Base-by-base conservation (phyloP, 768 basidiomycete species). In the Holtermanniella nyarrowii region DNA sequence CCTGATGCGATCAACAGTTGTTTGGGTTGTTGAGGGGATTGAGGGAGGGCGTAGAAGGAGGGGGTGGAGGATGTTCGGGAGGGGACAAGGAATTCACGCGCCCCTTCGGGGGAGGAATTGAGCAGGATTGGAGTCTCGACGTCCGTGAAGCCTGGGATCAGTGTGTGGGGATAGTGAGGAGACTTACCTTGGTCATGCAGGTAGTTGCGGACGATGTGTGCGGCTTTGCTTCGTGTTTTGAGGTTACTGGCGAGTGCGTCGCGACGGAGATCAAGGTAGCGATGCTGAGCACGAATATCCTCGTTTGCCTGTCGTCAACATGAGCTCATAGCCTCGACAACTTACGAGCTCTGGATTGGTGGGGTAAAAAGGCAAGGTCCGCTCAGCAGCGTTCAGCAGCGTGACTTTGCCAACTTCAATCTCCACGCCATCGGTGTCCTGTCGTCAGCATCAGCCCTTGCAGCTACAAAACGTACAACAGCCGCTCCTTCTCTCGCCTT, bases 1-100 rank as follows among this genome's bases (percentile, higher is more conserved):
- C 90, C 91, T 7, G 90, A 93, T 56, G 84, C 83, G 21, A 95
- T 85, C 50, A 96, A 77, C 3, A 95, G 76, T 66, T 95, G 91
- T 70, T 95, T 96, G 2, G 89, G 88, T 71, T 93, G 90, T 68
- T 96, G 91, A 2, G 91, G 91, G 0, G 90, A 95, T 72, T 95
- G 91, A 11, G 87, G 82, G 45, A 95, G 78, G 0, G 91, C 87
- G 69, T 89, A 95, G 67, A 93, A 95, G 25, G 53, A 57, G 5
- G 70, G 66, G 13, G 31, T 22, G 3, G 42, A 22, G 44, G 50
- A 26, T 0, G 56, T 25, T 42, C 89, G 84, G 22, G 82, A 80
- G 46, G 89, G 89, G 42, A 95, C 89, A 37, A 95, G 79, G 65
- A 86, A 96, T 69, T 96, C 90, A 59, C 90, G 79, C 0, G 90